These are phyloP conservation scores for Termitomyces sp. DNA, from an alignment of 768 basidiomycete species.

Conservation along the genomic window DNA sequence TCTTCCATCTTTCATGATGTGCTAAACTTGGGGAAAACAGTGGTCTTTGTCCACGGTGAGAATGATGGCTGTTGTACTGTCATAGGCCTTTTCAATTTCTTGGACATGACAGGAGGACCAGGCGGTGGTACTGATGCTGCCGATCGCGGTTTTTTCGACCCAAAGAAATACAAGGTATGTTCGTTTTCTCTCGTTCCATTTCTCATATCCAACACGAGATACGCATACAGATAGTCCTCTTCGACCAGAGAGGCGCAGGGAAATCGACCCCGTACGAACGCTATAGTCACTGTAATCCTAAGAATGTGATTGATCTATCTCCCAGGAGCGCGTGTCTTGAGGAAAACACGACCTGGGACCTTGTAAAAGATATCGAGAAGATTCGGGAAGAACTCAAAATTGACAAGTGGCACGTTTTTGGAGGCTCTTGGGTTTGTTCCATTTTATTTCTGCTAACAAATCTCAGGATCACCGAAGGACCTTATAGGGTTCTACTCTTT, in stretches of 20 bases:
- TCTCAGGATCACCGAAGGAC: not conserved
- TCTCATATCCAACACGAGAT: not conserved
- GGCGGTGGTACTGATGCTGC: conserved; percentile 67
- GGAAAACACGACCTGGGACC: conserved; percentile 93
- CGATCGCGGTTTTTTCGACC: conserved; percentile 81
- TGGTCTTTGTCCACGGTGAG: conserved; percentile 76
- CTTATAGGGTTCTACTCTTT: conserved; percentile 75
- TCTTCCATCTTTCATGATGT: not conserved
- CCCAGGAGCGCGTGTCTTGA: conserved; percentile 65
- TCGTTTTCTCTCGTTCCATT: not conserved
- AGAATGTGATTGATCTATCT: conserved; percentile 1
- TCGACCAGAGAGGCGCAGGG: conserved; percentile 89
- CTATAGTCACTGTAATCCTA: not conserved
- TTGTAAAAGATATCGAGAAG: conserved; percentile 86
- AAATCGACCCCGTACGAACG: conserved; percentile 73
- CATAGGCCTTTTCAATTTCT: not conserved
- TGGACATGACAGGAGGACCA: conserved; percentile 54
- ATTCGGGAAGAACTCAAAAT: conserved; percentile 71
- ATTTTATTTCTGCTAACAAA: not conserved
- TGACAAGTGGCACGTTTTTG: conserved; percentile 92
- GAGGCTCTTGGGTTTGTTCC: conserved; percentile 80
- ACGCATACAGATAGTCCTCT: conserved; percentile 61
- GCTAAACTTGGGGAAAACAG: conserved; percentile 25
- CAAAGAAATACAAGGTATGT: conserved; percentile 72
- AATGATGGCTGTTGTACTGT: conserved; percentile 4